These are phyloP conservation scores for Knoxdaviesia proteae DNA, from an alignment of 2,329 filamentous ascomycete species.

Conservation along the genomic window DNA sequence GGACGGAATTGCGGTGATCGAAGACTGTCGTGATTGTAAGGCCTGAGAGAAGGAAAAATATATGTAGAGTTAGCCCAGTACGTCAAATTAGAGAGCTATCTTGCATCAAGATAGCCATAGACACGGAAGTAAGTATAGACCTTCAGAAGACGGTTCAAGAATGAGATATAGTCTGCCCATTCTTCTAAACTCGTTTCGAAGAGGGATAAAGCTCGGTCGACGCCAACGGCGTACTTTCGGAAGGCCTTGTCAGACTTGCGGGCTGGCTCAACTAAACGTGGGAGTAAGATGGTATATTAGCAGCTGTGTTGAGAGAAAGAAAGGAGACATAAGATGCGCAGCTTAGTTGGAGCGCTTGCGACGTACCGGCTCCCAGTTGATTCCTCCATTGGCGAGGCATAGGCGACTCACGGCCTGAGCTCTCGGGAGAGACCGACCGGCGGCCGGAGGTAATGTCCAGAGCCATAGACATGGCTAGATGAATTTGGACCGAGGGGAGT, in stretches of 20 bases:
- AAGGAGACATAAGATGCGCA: slow-evolving; percentile 4
- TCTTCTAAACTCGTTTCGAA: slow-evolving; percentile 91
- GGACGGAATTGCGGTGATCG: slow-evolving; percentile 53
- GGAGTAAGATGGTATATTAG: background rate
- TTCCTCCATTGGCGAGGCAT: slow-evolving; percentile 57
- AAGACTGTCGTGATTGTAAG: slow-evolving; percentile 64
- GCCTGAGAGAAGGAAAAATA: slow-evolving; percentile 31
- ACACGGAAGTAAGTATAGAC: slow-evolving; percentile 19
- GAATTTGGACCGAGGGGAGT: too few species aligned
- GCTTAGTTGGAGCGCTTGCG: background rate
- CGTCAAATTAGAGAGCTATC: slow-evolving; percentile 7
- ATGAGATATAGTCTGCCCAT: slow-evolving; percentile 99
- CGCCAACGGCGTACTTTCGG: slow-evolving; percentile 71
- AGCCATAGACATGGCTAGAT: slow-evolving; percentile 28
- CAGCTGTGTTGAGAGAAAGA: background rate
- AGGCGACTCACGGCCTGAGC: slow-evolving; percentile 64
- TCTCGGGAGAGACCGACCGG: slow-evolving; percentile 52
- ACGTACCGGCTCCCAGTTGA: slow-evolving; percentile 55
- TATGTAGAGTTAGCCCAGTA: background rate
- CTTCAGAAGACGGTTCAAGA: slow-evolving; percentile 77
- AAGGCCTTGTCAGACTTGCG: slow-evolving; percentile 43
- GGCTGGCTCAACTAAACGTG: slow-evolving; percentile 26
- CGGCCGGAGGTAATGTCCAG: slow-evolving; percentile 37
- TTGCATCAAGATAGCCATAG: background rate
- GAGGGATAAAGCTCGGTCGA: slow-evolving; percentile 70